A percentile compares a stretch with the other conserved stretches of the same genome.
phyloP scores from a whole-genome alignment of 2,329 filamentous ascomycete species.

The Nannizziopsis barbatae region DNA sequence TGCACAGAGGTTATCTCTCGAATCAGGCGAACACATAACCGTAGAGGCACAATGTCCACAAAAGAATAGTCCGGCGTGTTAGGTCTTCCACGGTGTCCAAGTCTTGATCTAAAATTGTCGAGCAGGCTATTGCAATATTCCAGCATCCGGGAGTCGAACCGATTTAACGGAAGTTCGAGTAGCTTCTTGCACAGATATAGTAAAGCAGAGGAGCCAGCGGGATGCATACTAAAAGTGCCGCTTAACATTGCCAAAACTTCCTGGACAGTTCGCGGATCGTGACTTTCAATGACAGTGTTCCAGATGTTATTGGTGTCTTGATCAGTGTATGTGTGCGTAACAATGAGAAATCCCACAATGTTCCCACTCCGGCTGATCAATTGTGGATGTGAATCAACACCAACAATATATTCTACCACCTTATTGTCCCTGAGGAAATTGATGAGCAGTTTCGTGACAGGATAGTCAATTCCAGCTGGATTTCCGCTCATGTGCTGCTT shows the following conservation, averaged over 20 bases:
- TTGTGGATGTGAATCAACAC: slow-evolving; percentile 83
- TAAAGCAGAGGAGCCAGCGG: slow-evolving; percentile 36
- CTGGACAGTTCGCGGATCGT: slow-evolving; percentile 73
- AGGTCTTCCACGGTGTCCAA: slow-evolving; percentile 22
- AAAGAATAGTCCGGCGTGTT: slow-evolving; percentile 16
- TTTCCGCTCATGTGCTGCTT: slow-evolving; percentile 42
- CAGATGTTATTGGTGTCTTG: slow-evolving; percentile 70
- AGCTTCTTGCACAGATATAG: slow-evolving; percentile 63
- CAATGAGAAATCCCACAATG: slow-evolving; percentile 74
- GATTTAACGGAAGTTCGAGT: slow-evolving; percentile 49
- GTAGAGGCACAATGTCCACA: slow-evolving; percentile 38
- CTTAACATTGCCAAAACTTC: slow-evolving; percentile 61
- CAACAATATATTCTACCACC: slow-evolving; percentile 76
- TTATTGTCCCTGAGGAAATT: slow-evolving; percentile 57
- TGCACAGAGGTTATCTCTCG: slow-evolving; percentile 55
- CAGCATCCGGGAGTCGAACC: slow-evolving; percentile 52
- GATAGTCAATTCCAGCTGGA: slow-evolving; percentile 35
- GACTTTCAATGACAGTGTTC: slow-evolving; percentile 68
- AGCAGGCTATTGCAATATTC: slow-evolving; percentile 51
- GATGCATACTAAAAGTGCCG: slow-evolving; percentile 37
- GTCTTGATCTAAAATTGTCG: slow-evolving; percentile 38
- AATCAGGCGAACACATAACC: slow-evolving; percentile 55
- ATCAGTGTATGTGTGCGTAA: slow-evolving; percentile 61
- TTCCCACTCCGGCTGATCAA: slow-evolving; percentile 72
- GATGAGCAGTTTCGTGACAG: slow-evolving; percentile 56